Evolutionary conservation across 108 stramenopile species (phyloP), one percentile per base, ranked within the genome.

Genomic region (Pseudonitzschia pungens): DNA sequence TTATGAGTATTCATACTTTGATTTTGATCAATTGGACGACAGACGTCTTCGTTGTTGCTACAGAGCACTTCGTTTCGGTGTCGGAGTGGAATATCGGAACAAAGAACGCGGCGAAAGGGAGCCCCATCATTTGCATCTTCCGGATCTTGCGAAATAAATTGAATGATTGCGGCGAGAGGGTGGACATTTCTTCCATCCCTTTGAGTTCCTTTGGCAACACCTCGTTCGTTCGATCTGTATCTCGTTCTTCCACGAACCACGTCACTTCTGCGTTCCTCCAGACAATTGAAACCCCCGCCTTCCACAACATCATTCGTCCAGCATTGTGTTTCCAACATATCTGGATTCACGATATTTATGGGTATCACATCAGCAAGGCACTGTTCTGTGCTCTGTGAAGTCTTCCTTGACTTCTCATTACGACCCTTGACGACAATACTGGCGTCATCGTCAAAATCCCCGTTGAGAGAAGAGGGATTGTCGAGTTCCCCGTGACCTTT

Each of bases 241-340:
- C 29, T 51, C 20, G 16, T 3, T 16, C 50, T 51, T n/a, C n/a
- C 16, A 51, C n/a, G n/a, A 58, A 26, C 28, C 14, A 12, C 22
- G 6, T 27, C 27, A 0, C n/a, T 62, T 62, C 11, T 33, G 60
- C n/a, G 60, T 45, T 48, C n/a, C 36, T 67, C 45, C 26, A 55
- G 16, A 69, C 75, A 69, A 33, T 59, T 56, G 22, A 69, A 52
- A 18, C 67, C 65, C 20, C 74, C 67, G 20, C 67, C 67, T 48
- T 75, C 74, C 40, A 59, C 55, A 11, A 69, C 44, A 14, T 76
- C 75, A n/a, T 76, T 68, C 10, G 43, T 44, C 68, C 75, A 76
- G 41, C 69, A 76, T 36, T 76, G 21, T 16, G 75, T 68, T 26
- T 76, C 44, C 21, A 76, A 41, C 45, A 9, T n/a, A 20, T 59